Evolutionary conservation across 257 asterid genomes (phyloP).

Genomic region (Oldenlandia corymbosa): DNA sequence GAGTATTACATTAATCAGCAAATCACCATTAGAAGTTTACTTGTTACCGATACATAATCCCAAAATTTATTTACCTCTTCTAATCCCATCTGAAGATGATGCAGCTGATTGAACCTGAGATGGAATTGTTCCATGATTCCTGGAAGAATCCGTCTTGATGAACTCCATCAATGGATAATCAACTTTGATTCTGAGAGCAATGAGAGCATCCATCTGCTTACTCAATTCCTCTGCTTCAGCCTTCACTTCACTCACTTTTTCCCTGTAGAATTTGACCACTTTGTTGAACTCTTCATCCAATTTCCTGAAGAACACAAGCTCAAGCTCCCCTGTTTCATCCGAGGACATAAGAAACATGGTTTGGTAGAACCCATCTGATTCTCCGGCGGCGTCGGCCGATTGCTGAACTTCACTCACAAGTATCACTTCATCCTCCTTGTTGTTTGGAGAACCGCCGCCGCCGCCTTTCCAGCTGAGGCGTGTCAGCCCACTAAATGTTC

Average conservation of each 20-base stretch:
- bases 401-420: slow-evolving; percentile 36
- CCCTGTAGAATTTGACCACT: slow-evolving; percentile 48
- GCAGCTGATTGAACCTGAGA: slow-evolving; percentile 20
- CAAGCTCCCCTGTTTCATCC: slow-evolving; percentile 60
- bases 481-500: slow-evolving; percentile 76
- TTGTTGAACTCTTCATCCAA: slow-evolving; percentile 73
- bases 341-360: slow-evolving; percentile 62
- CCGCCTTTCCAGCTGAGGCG: slow-evolving; percentile 16
- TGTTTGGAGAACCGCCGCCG: too few species aligned
- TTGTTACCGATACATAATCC: too few species aligned
- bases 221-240: slow-evolving; percentile 51
- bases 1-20: too few species aligned
- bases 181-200: slow-evolving; percentile 62
- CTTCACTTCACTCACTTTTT: slow-evolving; percentile 40
- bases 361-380: slow-evolving; percentile 34
- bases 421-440: slow-evolving; percentile 60
- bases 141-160: not conserved
- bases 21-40: too few species aligned
- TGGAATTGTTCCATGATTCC: too few species aligned
- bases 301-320: slow-evolving; percentile 47
- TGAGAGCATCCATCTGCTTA: slow-evolving; percentile 81
- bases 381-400: slow-evolving; percentile 22
- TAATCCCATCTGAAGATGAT: slow-evolving; percentile 24
- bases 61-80: slow-evolving; percentile 38
- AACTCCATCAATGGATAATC: slow-evolving; percentile 37